Evolutionary conservation across 768 basidiomycete genomes (phyloP).

Genomic region (Collybia sordida): DNA sequence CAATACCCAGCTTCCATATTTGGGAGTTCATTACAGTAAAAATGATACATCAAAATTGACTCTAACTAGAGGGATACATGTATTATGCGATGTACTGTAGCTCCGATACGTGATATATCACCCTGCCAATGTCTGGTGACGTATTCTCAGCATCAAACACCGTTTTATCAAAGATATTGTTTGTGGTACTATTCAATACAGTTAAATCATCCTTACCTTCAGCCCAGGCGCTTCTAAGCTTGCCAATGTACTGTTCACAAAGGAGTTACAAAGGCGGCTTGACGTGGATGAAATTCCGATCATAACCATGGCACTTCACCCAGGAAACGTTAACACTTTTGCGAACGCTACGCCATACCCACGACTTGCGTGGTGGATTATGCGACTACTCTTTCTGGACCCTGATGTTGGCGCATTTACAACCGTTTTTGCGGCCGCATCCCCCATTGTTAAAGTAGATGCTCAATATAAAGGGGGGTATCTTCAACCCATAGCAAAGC

Average conservation of each 20-base stretch:
- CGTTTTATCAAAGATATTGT: constrained; percentile 13
- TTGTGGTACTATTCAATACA: constrained; percentile 25
- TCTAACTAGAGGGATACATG: too few species aligned
- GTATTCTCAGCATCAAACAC: constrained; percentile 7
- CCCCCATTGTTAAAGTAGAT: constrained; percentile 17
- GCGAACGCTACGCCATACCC: constrained; percentile 20
- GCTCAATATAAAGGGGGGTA: constrained; percentile 23
- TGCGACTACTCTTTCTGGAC: constrained; percentile 16
- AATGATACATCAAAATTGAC: too few species aligned
- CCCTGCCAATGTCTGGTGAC: too few species aligned
- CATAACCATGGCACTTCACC: constrained; percentile 35
- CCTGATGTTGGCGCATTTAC: constrained; percentile 24
- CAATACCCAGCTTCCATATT: too few species aligned
- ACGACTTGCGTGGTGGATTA: constrained; percentile 13
- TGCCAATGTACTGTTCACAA: constrained; percentile 48
- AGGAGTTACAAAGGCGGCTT: constrained; percentile 48
- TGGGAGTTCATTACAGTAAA: too few species aligned
- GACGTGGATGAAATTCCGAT: constrained; percentile 33
- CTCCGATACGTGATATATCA: too few species aligned
- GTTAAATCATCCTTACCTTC: constrained; percentile 6
- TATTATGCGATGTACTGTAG: too few species aligned
- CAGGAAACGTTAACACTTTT: constrained; percentile 29
- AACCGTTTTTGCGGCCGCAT: constrained; percentile 27
- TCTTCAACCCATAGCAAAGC: constrained; percentile 11
- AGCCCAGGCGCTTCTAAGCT: constrained; percentile 49